These are phyloP conservation scores for Cicer yamashitae DNA, from an alignment of 306 rosid genomes.

Conservation along the genomic window DNA sequence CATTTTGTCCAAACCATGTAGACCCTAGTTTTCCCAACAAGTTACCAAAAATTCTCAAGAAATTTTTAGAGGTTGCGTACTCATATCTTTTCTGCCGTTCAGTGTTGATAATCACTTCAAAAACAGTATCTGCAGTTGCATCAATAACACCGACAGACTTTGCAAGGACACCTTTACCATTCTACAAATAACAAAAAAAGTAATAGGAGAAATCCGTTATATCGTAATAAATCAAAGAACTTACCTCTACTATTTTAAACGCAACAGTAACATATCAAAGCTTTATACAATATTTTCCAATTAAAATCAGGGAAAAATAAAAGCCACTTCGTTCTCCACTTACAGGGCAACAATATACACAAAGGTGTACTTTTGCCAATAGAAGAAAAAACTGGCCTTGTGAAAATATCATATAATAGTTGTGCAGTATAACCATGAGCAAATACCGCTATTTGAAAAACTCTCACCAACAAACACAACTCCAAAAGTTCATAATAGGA, in stretches of 20 bases:
- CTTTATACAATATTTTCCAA: conserved; percentile 8
- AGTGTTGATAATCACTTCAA: conserved; percentile 78
- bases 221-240: conserved; percentile 35
- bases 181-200: conserved; percentile 63
- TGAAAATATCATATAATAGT: not conserved
- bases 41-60: conserved; percentile 26
- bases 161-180: conserved; percentile 78
- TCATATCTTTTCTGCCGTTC: conserved; percentile 79
- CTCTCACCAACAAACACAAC: not conserved
- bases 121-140: conserved; percentile 87
- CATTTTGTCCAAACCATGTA: not conserved
- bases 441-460: conserved; percentile 11
- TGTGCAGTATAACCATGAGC: not conserved
- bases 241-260: conserved; percentile 23
- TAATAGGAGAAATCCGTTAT: conserved; percentile 37
- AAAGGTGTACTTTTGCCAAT: conserved; percentile 3
- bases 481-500: conserved; percentile 13
- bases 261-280: conserved; percentile 1
- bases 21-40: conserved; percentile 15
- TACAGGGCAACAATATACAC: conserved; percentile 12
- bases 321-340: conserved; percentile 18
- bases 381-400: too few relatives aligned
- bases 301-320: conserved; percentile 7
- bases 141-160: conserved; percentile 90
- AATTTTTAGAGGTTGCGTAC: conserved; percentile 56